Percentiles rank a stretch among this genome's conserved stretches.
Evolutionary conservation across 2,329 filamentous ascomycete species (phyloP).

Genomic region (Cordyceps javanica): DNA sequence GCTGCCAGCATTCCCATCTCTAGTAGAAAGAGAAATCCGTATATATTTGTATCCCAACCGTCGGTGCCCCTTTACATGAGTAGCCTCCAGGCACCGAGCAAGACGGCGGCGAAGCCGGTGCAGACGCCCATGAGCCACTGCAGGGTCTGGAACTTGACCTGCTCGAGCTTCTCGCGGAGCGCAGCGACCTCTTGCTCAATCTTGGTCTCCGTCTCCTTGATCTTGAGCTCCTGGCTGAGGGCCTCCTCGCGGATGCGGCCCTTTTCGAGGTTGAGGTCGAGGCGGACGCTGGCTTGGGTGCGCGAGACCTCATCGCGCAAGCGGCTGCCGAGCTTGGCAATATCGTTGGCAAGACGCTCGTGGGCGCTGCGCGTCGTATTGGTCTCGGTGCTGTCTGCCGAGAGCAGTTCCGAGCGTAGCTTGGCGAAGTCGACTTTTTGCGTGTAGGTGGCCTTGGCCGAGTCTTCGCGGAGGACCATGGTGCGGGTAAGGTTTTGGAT

Average conservation of each 20-base stretch:
- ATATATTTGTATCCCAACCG: background rate
- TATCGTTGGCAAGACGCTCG: slow-evolving; percentile 87
- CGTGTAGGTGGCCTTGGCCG: slow-evolving; percentile 70
- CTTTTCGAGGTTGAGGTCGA: slow-evolving; percentile 95
- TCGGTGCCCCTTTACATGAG: slow-evolving; percentile 45
- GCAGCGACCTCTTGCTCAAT: slow-evolving; percentile 97
- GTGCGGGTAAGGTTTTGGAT: slow-evolving; percentile 96
- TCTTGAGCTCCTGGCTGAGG: slow-evolving; percentile 92
- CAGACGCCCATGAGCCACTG: slow-evolving; percentile 95
- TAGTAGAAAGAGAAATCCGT: background rate
- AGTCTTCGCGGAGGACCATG: slow-evolving; percentile 95
- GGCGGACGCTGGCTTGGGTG: slow-evolving; percentile 84
- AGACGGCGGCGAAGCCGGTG: slow-evolving; percentile 59
- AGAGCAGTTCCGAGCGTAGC: slow-evolving; percentile 86
- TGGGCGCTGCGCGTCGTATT: slow-evolving; percentile 84
- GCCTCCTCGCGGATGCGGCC: slow-evolving; percentile 94
- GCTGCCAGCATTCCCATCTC: background rate
- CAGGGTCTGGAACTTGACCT: slow-evolving; percentile 95
- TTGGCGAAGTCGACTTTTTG: slow-evolving; percentile 98
- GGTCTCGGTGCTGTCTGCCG: slow-evolving; percentile 84
- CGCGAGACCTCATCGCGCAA: slow-evolving; percentile 90
- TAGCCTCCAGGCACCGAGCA: slow-evolving; percentile 64
- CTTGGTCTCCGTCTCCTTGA: slow-evolving; percentile 97
- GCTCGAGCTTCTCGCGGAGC: slow-evolving; percentile 84
- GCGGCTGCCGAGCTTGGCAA: slow-evolving; percentile 85